Evolutionary conservation across 768 basidiomycete genomes (phyloP), one percentile per base, ranked within the genome.

Genomic region (Russula brevipes): DNA sequence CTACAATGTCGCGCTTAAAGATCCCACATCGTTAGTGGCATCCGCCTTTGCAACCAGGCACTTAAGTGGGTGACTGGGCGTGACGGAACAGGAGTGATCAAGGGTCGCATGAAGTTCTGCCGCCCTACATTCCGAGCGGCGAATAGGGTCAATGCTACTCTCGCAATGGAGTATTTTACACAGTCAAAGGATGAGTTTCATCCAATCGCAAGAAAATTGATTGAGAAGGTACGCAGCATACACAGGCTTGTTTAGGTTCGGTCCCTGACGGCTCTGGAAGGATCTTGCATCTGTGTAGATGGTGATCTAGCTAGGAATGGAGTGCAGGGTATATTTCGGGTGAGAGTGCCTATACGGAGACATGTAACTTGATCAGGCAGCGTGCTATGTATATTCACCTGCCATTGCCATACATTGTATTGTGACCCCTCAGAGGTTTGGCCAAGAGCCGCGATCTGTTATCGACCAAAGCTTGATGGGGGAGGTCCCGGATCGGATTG

Each of bases 101-200:
- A 89, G 69, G 90, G 90, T 11, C 79, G 90, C 39, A 91, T 91
- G 89, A 91, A 92, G 71, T 91, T 91, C 76, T 91, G 90, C 73
- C 74, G 90, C 52, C 86, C 88, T 0, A 74, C 83, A 5, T 85
- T 91, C 70, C 74, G 82, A 41, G 82, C 76, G 0, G 80, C 85
- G 19, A 73, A 70, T 36, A 78, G 79, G 61, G 85, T 85, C 24
- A 77, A 91, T 69, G 69, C 71, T 52, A 69, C 70, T 41, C 73
- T 89, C 35, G 87, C 90, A 3, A 71, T 78, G 51, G 67, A 74
- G 38, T 77, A 75, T 36, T 92, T 84, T 72, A 70, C 69, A 42
- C 75, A 70, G 45, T 72, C 79, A 56, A 82, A 82, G 70, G 71
- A 70, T 8, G 74, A 74, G 9, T 92, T 91, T 78, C 89, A 91